These are phyloP conservation scores for Haplosporangium sp. DNA, from an alignment of 371 early-diverging fungal species.

Conservation along the genomic window DNA sequence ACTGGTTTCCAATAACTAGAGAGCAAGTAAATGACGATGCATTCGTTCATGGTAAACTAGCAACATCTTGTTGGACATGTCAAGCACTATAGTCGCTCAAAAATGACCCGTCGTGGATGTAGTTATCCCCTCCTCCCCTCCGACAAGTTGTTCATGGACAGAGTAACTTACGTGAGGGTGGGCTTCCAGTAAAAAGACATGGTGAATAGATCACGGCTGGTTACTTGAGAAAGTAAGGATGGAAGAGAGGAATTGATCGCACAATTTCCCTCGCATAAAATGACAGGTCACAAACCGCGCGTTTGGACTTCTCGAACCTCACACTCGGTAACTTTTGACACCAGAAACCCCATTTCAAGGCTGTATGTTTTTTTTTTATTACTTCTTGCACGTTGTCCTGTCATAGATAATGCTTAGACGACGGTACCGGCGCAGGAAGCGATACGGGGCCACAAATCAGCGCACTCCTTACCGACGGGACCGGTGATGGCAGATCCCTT, in stretches of 20 bases:
- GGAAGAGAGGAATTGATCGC: not conserved
- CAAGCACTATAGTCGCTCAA: no score
- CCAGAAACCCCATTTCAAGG: no score
- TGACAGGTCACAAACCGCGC: not conserved
- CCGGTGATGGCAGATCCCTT: slow-evolving; percentile 99
- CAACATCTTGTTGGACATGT: no score
- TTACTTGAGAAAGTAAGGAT: not conserved
- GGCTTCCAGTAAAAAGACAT: slow-evolving; percentile 53
- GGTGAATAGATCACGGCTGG: not conserved
- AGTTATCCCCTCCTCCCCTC: not conserved
- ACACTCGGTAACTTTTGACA: not conserved
- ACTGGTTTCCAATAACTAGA: no score
- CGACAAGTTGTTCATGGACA: no score
- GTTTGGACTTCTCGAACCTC: no score
- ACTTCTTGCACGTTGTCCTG: not conserved
- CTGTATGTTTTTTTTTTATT: slow-evolving; percentile 1
- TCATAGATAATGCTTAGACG: slow-evolving; percentile 60
- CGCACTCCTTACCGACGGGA: slow-evolving; percentile 99
- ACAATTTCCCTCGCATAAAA: not conserved
- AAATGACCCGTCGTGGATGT: not conserved
- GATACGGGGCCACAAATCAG: slow-evolving; percentile 99
- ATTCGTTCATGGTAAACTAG: no score
- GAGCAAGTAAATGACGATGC: no score
- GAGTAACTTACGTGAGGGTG: slow-evolving; percentile 40
- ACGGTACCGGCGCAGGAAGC: slow-evolving; percentile 97